phyloP scores from a whole-genome alignment of 305 asterid species.

The Euphrasia arctica region DNA sequence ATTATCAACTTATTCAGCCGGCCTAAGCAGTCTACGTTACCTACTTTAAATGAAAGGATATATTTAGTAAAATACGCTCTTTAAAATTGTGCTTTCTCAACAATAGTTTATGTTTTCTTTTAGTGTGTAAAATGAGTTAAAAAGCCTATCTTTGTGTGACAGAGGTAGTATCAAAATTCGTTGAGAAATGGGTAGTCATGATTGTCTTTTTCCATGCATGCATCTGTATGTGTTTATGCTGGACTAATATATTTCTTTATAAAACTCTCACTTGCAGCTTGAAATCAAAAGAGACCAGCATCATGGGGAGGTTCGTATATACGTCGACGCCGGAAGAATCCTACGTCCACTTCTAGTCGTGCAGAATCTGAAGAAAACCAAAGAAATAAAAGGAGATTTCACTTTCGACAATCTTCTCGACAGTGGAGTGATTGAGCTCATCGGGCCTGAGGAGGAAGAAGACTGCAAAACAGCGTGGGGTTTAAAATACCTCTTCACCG shows the following conservation, averaged over 20 bases:
- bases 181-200: neutral
- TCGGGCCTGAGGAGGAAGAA: constrained; percentile 97
- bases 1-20: too few relatives aligned
- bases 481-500: constrained; percentile 52
- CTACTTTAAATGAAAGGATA: too few relatives aligned
- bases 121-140: too few relatives aligned
- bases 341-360: constrained; percentile 91
- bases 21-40: too few relatives aligned
- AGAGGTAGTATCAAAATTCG: neutral
- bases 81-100: too few relatives aligned
- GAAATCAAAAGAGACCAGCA: constrained; percentile 76
- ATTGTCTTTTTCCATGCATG: neutral
- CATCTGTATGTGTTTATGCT: constrained; percentile 1
- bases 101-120: too few relatives aligned
- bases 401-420: constrained; percentile 62
- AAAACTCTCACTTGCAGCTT: constrained; percentile 42
- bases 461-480: constrained; percentile 92
- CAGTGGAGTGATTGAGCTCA: constrained; percentile 68
- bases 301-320: constrained; percentile 73
- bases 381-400: constrained; percentile 53
- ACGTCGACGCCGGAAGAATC: constrained; percentile 92
- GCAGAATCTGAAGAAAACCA: constrained; percentile 56
- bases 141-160: too few relatives aligned
- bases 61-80: too few relatives aligned
- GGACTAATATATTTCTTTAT: neutral